Base-by-base conservation (phyloP, 768 basidiomycete species). In the Panellus pusillus region DNA sequence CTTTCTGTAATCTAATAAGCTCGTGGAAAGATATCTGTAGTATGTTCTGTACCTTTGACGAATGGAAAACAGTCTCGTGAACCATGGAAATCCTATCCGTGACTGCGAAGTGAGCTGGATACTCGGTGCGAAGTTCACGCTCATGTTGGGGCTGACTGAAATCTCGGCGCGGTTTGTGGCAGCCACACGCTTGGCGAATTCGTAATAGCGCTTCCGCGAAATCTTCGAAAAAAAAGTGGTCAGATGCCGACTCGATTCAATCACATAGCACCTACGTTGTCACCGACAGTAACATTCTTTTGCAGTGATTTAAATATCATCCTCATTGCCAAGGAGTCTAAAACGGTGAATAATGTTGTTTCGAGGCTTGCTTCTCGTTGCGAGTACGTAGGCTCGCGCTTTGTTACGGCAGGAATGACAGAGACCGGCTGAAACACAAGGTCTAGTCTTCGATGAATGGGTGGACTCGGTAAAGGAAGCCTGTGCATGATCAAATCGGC, bases 61-160 rank as follows among this genome's bases (percentile, higher is more conserved):
- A 29, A 0, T 50, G 11, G n/a, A 50, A 50, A n/a, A 55, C 54
- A 14, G 48, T 40, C 28, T 45, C 29, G 13, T 55, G 54, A 3
- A 55, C 44, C 1, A 28, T 8, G 0, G 37, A 35, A 11, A 55
- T 45, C 2, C 54, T 47, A 18, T 9, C 24, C 1, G 54, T 55
- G n/a, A 55, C 42, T 28, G 49, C 54, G 14, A 55, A 55, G 41
- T 55, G 54, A 15, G 41, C 6, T 2, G 54, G 54, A 45, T 45
- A 55, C 12, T 17, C 27, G 8, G 31, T 31, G 9, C 38, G 27
- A 5, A 54, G 24, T 15, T 18, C 1, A 13, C 44, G 8, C 8
- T 47, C 2, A 4, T 27, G 31, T 11, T 48, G 24, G 8, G 35
- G 14, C 18, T 2, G 9, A 55, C 2, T 2, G n/a, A 1, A 9